A percentile compares a stretch with the other conserved stretches of the same genome.
Conservation (phyloP, 257 asterid species). For the Mitragyna speciosa region DNA sequence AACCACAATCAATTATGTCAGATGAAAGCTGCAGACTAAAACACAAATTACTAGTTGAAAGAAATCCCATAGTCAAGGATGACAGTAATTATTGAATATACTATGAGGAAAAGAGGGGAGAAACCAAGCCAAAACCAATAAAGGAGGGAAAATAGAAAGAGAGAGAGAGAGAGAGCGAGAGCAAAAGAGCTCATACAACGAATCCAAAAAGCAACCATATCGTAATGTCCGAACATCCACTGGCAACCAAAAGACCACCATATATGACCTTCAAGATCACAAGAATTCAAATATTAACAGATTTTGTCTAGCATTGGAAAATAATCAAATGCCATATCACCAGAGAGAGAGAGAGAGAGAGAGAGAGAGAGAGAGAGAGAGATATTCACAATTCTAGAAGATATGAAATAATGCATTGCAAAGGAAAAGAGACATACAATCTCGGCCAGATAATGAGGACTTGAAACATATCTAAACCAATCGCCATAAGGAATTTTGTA, state of each 20-base stretch:
- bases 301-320: not conserved
- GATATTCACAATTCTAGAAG: not conserved
- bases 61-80: not conserved
- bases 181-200: conserved; percentile 43
- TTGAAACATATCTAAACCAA: conserved; percentile 90
- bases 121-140: not conserved
- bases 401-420: not conserved
- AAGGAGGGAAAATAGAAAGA: no score
- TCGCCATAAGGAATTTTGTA: conserved; percentile 76
- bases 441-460: conserved; percentile 95
- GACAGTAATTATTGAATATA: no score
- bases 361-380: not conserved
- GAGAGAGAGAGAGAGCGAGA: not conserved
- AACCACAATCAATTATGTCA: not conserved
- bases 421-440: conserved; percentile 45
- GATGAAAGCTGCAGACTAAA: not conserved
- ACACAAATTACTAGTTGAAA: not conserved
- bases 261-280: conserved; percentile 63
- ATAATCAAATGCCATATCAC: not conserved
- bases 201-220: conserved; percentile 71
- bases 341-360: no score
- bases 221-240: conserved; percentile 70
- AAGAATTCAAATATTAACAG: not conserved
- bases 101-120: not conserved
- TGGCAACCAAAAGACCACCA: conserved; percentile 70